Evolutionary conservation across 106 monocot genomes (phyloP).

Genomic region (Posidonia australis): DNA sequence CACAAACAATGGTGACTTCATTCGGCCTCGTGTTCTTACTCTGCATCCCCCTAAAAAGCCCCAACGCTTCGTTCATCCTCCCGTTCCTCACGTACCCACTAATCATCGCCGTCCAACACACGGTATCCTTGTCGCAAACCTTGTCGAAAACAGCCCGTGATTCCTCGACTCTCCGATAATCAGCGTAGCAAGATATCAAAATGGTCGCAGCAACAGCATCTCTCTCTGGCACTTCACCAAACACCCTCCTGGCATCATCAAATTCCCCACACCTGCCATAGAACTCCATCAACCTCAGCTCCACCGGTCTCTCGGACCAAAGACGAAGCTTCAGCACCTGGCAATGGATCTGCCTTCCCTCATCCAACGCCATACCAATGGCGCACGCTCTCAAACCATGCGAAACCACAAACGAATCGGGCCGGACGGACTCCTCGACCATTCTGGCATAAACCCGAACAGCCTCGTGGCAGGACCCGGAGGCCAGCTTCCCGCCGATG

Average conservation of each 20-base stretch:
- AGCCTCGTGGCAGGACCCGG: constrained; percentile 7
- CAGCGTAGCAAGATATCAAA: constrained; percentile 27
- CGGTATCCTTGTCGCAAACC: constrained; percentile 25
- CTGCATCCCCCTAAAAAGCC: constrained; percentile 46
- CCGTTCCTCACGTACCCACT: constrained; percentile 33
- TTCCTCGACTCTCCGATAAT: constrained; percentile 17
- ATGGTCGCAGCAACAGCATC: constrained; percentile 44
- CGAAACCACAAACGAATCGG: constrained; percentile 30
- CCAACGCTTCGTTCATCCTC: constrained; percentile 22
- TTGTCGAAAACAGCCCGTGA: constrained; percentile 19
- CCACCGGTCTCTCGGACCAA: constrained; percentile 13
- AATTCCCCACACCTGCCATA: constrained; percentile 28
- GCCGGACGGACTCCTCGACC: constrained; percentile 13
- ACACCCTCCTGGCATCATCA: constrained; percentile 26
- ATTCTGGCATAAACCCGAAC: constrained; percentile 25
- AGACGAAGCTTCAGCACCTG: constrained; percentile 27
- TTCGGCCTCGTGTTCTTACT: constrained; percentile 28
- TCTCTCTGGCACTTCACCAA: constrained; percentile 27
- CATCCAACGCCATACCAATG: constrained; percentile 4
- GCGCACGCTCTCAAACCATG: constrained; percentile 37
- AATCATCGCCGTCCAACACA: constrained; percentile 57
- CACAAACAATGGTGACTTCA: constrained; percentile 45
- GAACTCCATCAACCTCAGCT: constrained; percentile 28
- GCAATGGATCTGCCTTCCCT: constrained; percentile 35
- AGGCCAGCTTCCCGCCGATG: constrained; percentile 8